Evolutionary conservation across 2,329 filamentous ascomycete genomes (phyloP).

Genomic region (Monosporascus cannonballus): DNA sequence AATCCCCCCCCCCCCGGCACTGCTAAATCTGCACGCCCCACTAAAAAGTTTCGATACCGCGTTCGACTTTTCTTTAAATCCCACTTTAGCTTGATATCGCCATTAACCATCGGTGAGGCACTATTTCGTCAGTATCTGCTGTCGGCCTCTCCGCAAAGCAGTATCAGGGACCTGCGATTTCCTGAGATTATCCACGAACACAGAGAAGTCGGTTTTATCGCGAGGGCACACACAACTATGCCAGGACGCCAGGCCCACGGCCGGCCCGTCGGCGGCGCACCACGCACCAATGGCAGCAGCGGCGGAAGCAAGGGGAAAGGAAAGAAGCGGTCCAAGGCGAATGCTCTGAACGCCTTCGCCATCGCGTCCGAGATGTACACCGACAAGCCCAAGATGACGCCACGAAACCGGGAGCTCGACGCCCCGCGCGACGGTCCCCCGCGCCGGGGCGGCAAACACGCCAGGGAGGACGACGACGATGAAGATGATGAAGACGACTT

Average conservation of each 20-base stretch:
- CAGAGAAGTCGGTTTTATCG: too few relatives aligned
- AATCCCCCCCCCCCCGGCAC: too few relatives aligned
- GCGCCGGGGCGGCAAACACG: slow-evolving; percentile 32
- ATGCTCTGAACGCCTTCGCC: slow-evolving; percentile 51
- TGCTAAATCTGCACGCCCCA: slow-evolving; percentile 7
- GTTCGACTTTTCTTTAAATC: slow-evolving; percentile 2
- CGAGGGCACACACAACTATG: slow-evolving; percentile 31
- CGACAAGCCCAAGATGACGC: slow-evolving; percentile 39
- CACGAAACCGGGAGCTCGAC: slow-evolving; percentile 46
- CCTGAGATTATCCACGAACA: neutral
- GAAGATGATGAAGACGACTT: slow-evolving; percentile 54
- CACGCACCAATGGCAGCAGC: slow-evolving; percentile 16
- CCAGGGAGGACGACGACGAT: slow-evolving; percentile 37
- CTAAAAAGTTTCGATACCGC: slow-evolving; percentile 16
- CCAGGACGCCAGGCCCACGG: slow-evolving; percentile 55
- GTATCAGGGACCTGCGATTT: neutral
- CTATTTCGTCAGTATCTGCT: neutral
- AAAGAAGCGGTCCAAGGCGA: slow-evolving; percentile 44
- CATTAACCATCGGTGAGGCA: neutral
- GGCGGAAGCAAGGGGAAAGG: slow-evolving; percentile 14
- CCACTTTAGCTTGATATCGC: neutral
- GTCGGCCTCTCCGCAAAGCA: too few relatives aligned
- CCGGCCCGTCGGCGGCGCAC: slow-evolving; percentile 36
- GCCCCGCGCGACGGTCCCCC: slow-evolving; percentile 27
- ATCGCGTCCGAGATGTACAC: slow-evolving; percentile 49